These are phyloP conservation scores for Naganishia cerealis DNA, from an alignment of 1,284 basidiomycete species.

Conservation along the genomic window DNA sequence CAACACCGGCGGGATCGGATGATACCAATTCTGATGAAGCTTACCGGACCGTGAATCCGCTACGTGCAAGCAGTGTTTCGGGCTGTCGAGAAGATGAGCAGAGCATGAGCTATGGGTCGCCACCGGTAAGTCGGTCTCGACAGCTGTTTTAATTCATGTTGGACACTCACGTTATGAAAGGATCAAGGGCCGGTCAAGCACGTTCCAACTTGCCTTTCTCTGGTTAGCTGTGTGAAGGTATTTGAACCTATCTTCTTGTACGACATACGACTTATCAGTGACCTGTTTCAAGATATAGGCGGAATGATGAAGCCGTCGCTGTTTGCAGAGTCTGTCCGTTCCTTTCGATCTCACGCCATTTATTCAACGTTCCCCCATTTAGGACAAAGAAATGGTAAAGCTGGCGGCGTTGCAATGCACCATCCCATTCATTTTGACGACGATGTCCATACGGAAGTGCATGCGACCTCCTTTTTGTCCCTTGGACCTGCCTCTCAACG, in stretches of 20 bases:
- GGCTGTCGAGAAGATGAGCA: no score
- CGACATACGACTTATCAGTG: neutral
- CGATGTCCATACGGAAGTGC: neutral
- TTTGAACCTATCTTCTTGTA: neutral
- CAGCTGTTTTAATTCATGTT: no score
- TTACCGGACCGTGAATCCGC: no score
- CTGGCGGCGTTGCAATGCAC: neutral
- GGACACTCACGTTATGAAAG: neutral
- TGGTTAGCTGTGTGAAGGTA: neutral
- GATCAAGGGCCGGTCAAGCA: neutral
- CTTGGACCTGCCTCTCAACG: conserved; percentile 6
- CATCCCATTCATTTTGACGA: conserved; percentile 4
- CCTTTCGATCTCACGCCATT: neutral
- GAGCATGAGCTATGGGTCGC: no score
- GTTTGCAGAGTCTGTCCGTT: neutral
- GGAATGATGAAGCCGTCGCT: neutral
- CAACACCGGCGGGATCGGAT: no score
- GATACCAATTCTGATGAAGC: no score
- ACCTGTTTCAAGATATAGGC: neutral
- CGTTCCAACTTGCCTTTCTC: neutral
- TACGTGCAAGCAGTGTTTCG: no score
- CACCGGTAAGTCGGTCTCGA: no score
- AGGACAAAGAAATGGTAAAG: neutral
- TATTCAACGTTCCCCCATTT: neutral
- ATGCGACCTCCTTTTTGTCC: neutral